A percentile compares a stretch with the other conserved stretches of the same genome.
Conservation (phyloP, 768 basidiomycete genomes). For the Auriscalpium microsporum region DNA sequence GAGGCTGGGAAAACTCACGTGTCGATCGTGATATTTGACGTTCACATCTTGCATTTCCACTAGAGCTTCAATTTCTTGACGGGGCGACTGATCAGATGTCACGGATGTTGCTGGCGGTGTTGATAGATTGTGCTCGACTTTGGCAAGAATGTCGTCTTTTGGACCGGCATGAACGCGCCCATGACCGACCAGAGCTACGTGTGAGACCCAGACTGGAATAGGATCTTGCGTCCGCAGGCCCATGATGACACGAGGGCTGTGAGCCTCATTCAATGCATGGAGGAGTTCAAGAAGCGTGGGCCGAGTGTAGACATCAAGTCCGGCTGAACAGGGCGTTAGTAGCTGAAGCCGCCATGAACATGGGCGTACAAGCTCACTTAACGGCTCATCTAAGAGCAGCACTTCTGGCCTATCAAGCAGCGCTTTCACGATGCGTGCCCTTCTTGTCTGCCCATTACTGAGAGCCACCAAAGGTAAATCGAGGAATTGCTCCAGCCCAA, state of each 20-base stretch:
- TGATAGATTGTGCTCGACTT: background rate
- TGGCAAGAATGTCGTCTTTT: conserved; percentile 35
- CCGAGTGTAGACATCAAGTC: conserved; percentile 60
- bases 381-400: conserved; percentile 84
- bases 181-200: conserved; percentile 47
- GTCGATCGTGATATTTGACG: conserved; percentile 15
- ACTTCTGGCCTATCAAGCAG: conserved; percentile 63
- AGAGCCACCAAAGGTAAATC: conserved; percentile 79
- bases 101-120: too few species aligned
- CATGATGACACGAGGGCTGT: conserved; percentile 53
- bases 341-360: background rate
- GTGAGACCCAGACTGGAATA: conserved; percentile 65
- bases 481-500: conserved; percentile 58
- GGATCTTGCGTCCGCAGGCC: conserved; percentile 63
- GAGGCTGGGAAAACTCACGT: background rate
- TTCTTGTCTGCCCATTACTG: conserved; percentile 86
- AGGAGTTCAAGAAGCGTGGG: conserved; percentile 48
- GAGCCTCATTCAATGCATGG: conserved; percentile 38
- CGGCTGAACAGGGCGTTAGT: conserved; percentile 41
- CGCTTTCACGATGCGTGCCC: conserved; percentile 76
- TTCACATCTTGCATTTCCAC: conserved; percentile 57
- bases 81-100: background rate
- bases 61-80: conserved; percentile 30
- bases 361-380: conserved; percentile 45
- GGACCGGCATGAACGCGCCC: conserved; percentile 43